Evolutionary conservation across 768 basidiomycete genomes (phyloP).

Genomic region (Dioszegia crocea): DNA sequence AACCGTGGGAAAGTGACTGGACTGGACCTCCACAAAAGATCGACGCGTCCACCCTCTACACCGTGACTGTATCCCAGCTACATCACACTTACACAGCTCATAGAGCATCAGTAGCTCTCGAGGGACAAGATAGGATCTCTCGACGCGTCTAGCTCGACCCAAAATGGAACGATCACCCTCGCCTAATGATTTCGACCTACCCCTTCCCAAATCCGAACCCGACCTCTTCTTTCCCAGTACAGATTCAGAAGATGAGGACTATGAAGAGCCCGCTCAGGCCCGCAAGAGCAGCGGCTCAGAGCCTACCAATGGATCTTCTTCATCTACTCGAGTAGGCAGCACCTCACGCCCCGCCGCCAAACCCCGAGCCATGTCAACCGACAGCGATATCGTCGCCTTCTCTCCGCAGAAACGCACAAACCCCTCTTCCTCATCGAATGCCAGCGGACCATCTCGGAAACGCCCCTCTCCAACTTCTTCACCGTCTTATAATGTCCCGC

Average conservation of each 20-base stretch:
- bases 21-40: not conserved
- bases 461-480: conserved; percentile 14
- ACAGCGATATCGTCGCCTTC: conserved; percentile 27
- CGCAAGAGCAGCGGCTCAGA: not conserved
- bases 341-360: not conserved
- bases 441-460: conserved; percentile 22
- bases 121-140: not conserved
- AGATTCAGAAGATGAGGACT: conserved; percentile 37
- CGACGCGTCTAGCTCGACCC: not conserved
- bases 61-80: not conserved
- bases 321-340: not conserved
- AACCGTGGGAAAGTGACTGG: not conserved
- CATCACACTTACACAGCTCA: not conserved
- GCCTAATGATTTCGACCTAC: not conserved
- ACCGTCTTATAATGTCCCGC: conserved; percentile 25
- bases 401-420: not conserved
- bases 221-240: conserved; percentile 43
- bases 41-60: not conserved
- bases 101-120: too few species aligned
- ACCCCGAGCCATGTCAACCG: conserved; percentile 13
- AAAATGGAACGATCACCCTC: conserved; percentile 3
- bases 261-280: not conserved
- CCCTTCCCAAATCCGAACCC: conserved; percentile 25
- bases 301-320: not conserved
- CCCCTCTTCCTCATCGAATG: not conserved